Conservation (phyloP, 139 green algal genomes). For the Protoeuglena noctilucae region DNA sequence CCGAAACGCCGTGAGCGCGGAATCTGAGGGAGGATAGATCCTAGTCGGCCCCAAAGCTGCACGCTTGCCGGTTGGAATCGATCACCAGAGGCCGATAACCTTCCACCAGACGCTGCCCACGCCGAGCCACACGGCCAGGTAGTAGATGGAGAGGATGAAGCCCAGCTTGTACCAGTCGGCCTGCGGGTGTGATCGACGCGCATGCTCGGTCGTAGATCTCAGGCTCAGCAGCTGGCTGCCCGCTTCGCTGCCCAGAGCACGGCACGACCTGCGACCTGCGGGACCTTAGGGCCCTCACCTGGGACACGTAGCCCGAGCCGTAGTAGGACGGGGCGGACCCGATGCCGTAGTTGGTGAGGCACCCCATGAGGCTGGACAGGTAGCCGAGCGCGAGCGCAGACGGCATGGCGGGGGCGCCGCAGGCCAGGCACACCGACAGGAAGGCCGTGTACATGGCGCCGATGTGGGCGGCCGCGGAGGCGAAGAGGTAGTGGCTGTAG, state of each 20-base stretch:
- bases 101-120: constrained; percentile 88
- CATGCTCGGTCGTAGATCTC: no score
- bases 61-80: no score
- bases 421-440: constrained; percentile 83
- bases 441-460: constrained; percentile 99
- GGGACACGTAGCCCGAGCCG: constrained; percentile 64
- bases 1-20: no score
- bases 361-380: constrained; percentile 97
- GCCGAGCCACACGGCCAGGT: constrained; percentile 83
- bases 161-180: constrained; percentile 82
- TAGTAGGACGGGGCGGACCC: constrained; percentile 92
- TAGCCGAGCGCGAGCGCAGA: constrained; percentile 29
- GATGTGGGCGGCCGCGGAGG: constrained; percentile 93
- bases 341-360: constrained; percentile 97
- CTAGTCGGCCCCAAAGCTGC: no score
- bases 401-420: constrained; percentile 52
- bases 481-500: constrained; percentile 99
- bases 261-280: constrained; percentile 26
- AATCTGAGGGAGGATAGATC: no score
- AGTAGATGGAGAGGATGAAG: constrained; percentile 80
- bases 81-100: constrained; percentile 74
- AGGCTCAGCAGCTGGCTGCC: no score
- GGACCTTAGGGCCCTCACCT: no score
- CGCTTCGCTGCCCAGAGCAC: no score
- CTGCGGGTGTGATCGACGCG: no score